phyloP scores from a whole-genome alignment of 2,329 filamentous ascomycete species.

The Scytalidium lignicola region DNA sequence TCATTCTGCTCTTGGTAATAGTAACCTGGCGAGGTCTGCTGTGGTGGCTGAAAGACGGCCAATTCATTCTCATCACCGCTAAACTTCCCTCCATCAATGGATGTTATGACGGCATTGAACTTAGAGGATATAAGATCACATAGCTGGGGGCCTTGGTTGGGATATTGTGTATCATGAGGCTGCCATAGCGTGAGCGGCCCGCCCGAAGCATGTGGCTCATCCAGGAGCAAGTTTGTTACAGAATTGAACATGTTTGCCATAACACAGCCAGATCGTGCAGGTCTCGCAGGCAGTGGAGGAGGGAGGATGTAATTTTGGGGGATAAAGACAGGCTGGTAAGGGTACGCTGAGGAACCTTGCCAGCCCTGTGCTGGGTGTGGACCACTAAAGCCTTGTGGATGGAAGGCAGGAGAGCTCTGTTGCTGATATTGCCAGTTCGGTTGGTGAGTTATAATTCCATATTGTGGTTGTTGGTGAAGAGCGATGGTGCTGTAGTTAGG shows the following conservation, averaged over 20 bases:
- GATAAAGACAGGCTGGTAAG: conserved; percentile 13
- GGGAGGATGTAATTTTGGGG: conserved; percentile 10
- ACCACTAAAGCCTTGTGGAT: conserved; percentile 13
- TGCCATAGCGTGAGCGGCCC: conserved; percentile 40
- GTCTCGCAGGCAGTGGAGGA: conserved; percentile 13
- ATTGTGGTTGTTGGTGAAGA: conserved; percentile 4
- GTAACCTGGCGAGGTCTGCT: neutral
- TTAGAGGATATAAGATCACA: conserved; percentile 57
- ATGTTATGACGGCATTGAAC: conserved; percentile 64
- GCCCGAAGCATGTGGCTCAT: conserved; percentile 33
- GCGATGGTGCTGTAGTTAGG: conserved; percentile 1
- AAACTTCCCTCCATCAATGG: conserved; percentile 61
- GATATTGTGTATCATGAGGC: conserved; percentile 35
- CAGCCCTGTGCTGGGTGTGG: conserved; percentile 17
- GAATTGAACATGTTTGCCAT: conserved; percentile 19
- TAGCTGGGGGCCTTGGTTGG: conserved; percentile 41
- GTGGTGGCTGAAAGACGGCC: conserved; percentile 16
- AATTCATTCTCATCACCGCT: conserved; percentile 51
- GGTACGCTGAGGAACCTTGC: conserved; percentile 11
- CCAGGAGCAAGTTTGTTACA: conserved; percentile 28
- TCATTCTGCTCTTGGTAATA: neutral
- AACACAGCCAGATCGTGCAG: conserved; percentile 7
- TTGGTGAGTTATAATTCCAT: conserved; percentile 5
- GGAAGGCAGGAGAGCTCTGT: conserved; percentile 8
- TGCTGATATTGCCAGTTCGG: conserved; percentile 10